A percentile compares a stretch with the other conserved stretches of the same genome.
Conservation (phyloP, 352 stramenopile species). For the Pilasporangium apinafurcum region DNA sequence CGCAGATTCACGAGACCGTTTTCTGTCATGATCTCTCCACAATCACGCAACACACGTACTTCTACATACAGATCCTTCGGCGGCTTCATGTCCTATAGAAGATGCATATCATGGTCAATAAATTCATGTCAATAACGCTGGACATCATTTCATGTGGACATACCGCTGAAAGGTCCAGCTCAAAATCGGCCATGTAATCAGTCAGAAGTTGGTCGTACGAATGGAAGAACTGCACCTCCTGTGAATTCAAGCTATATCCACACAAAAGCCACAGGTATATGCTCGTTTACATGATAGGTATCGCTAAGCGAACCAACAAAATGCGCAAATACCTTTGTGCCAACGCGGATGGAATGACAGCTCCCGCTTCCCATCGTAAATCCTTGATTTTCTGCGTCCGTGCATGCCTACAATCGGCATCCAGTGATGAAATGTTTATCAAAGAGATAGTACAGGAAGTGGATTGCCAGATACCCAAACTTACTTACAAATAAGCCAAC, state of each 20-base stretch:
- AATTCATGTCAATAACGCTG: background rate
- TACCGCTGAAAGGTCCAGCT: constrained; percentile 82
- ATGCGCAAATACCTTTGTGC: constrained; percentile 47
- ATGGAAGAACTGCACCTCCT: constrained; percentile 88
- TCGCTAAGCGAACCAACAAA: background rate
- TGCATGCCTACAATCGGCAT: constrained; percentile 27
- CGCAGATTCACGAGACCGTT: constrained; percentile 84
- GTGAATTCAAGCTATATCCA: constrained; percentile 55
- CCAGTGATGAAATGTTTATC: background rate
- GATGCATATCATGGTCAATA: background rate
- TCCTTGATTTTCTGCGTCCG: constrained; percentile 86
- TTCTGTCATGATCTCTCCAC: constrained; percentile 89
- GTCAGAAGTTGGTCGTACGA: constrained; percentile 88
- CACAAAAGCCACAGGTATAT: background rate
- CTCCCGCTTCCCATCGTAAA: constrained; percentile 87
- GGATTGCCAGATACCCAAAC: background rate
- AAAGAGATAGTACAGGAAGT: background rate
- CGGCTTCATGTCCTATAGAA: constrained; percentile 65
- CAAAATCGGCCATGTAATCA: constrained; percentile 86
- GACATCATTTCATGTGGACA: background rate
- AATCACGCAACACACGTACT: constrained; percentile 85
- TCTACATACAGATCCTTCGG: constrained; percentile 90
- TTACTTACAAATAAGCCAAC: constrained; percentile 77
- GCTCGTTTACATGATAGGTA: background rate
- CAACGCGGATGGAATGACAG: constrained; percentile 74